phyloP scores from a whole-genome alignment of 805 yeast genomes.

The Yamadazyma akitaensis region DNA sequence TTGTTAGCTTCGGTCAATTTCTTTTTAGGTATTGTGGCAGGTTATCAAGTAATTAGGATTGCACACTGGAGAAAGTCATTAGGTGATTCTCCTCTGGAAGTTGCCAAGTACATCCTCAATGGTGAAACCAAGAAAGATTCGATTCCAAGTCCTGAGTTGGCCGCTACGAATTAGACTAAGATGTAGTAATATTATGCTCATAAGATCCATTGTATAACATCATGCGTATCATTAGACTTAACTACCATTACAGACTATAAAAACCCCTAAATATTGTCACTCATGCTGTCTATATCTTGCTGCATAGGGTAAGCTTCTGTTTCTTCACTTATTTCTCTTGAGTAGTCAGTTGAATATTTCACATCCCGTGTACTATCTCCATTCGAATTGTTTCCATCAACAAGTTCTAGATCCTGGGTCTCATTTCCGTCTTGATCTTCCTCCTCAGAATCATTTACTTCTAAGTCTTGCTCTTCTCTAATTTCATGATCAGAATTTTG shows the following conservation, averaged over 20 bases:
- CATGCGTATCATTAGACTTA: no score
- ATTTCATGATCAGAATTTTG: neutral
- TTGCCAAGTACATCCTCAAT: constrained; percentile 54
- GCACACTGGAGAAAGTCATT: constrained; percentile 56
- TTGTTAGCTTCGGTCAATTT: constrained; percentile 90
- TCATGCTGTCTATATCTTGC: no score
- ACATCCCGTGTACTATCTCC: no score
- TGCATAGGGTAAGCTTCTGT: no score
- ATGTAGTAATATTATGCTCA: neutral
- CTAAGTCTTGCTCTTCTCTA: neutral
- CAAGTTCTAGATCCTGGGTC: no score
- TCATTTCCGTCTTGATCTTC: no score
- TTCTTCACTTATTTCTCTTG: no score
- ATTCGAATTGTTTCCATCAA: no score
- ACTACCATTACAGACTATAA: no score
- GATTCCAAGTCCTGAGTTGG: constrained; percentile 10
- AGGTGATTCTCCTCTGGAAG: constrained; percentile 63
- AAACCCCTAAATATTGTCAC: no score
- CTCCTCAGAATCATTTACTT: neutral
- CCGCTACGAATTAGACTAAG: constrained; percentile 5
- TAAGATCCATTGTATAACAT: no score
- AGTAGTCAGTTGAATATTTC: no score
- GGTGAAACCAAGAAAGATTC: constrained; percentile 31
- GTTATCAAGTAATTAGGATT: constrained; percentile 75
- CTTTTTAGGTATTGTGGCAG: constrained; percentile 88